These are phyloP conservation scores for Jacaranda copaia DNA, from an alignment of 257 asterid species.

Conservation along the genomic window DNA sequence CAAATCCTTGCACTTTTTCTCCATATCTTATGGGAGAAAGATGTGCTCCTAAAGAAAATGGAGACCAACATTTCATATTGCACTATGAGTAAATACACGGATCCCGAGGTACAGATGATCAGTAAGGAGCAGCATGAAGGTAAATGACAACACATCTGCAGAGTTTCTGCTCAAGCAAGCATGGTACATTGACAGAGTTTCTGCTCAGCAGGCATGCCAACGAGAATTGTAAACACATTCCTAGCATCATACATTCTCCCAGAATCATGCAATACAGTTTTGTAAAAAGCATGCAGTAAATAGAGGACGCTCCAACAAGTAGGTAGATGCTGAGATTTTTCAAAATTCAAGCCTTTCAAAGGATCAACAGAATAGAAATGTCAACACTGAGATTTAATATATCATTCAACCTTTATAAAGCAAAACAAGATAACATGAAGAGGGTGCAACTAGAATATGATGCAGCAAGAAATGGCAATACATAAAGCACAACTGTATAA, in stretches of 20 bases:
- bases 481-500: too few relatives aligned
- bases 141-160: background rate
- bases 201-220: too few relatives aligned
- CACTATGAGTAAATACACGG: background rate
- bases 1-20: conserved; percentile 6
- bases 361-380: background rate
- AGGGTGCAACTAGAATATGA: too few relatives aligned
- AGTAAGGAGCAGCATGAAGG: conserved; percentile 5
- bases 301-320: background rate
- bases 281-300: background rate
- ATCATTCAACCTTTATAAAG: too few relatives aligned
- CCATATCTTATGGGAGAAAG: background rate
- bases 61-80: background rate
- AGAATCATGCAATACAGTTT: background rate
- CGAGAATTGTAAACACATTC: background rate
- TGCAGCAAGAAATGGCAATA: too few relatives aligned
- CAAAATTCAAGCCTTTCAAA: background rate
- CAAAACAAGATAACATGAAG: too few relatives aligned
- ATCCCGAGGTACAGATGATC: conserved; percentile 7
- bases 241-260: conserved; percentile 3
- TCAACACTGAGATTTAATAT: too few relatives aligned
- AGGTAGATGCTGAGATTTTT: background rate
- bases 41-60: background rate
- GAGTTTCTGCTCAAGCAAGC: conserved; percentile 29
- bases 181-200: background rate